Evolutionary conservation across 164 flowering plant genomes (phyloP).

Genomic region (Sextonia rubra): DNA sequence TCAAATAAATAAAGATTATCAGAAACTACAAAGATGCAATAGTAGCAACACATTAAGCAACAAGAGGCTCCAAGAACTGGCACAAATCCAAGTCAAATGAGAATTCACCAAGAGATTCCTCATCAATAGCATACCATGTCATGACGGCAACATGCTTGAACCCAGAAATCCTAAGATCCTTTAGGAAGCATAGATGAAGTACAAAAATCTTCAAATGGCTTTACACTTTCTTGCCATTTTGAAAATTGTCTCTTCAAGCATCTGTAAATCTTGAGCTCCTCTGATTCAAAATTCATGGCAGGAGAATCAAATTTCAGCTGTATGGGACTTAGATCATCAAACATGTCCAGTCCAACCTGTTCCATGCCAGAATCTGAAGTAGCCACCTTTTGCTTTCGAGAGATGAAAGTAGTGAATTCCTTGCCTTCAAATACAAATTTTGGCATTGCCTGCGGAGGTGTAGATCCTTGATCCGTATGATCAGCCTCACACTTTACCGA

Average conservation of each 20-base stretch:
- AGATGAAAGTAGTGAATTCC: slow-evolving; percentile 28
- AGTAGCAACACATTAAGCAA: too few relatives aligned
- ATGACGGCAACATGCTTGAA: not conserved
- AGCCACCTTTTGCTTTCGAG: slow-evolving; percentile 18
- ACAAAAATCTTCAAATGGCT: slow-evolving; percentile 21
- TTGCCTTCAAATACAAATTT: slow-evolving; percentile 13
- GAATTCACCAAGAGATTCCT: not conserved
- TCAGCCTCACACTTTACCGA: slow-evolving; percentile 1
- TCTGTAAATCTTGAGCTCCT: slow-evolving; percentile 32
- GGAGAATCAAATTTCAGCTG: slow-evolving; percentile 45
- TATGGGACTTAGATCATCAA: slow-evolving; percentile 61
- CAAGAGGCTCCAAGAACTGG: too few relatives aligned
- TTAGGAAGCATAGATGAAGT: slow-evolving; percentile 4
- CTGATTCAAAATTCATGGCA: slow-evolving; percentile 17
- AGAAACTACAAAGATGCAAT: too few relatives aligned
- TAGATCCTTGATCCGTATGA: not conserved
- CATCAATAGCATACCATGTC: not conserved
- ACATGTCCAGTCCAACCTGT: slow-evolving; percentile 31
- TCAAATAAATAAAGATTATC: too few relatives aligned
- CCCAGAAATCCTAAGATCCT: not conserved
- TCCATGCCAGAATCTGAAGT: slow-evolving; percentile 12
- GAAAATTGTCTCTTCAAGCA: slow-evolving; percentile 43
- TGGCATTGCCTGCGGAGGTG: not conserved
- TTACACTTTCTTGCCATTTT: slow-evolving; percentile 39
- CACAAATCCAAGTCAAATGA: too few relatives aligned